phyloP scores from a whole-genome alignment of 2,329 filamentous ascomycete genomes.

The Alternaria gaisen region DNA sequence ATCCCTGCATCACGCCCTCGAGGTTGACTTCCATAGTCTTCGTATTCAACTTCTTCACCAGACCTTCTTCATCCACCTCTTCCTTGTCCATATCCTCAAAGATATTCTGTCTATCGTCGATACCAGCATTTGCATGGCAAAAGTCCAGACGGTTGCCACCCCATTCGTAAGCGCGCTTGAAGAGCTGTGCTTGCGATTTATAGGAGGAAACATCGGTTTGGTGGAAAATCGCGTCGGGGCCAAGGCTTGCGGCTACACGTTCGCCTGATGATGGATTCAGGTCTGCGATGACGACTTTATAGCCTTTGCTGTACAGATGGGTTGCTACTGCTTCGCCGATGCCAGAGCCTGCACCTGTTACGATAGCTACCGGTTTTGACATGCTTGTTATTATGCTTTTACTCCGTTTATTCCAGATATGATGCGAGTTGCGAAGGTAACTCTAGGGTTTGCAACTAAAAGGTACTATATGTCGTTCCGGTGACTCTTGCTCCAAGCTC shows the following conservation, averaged over 20 bases:
- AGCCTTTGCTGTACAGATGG: slow-evolving; percentile 52
- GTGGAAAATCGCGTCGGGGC: slow-evolving; percentile 47
- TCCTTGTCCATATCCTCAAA: slow-evolving; percentile 45
- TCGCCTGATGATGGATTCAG: slow-evolving; percentile 46
- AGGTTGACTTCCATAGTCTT: slow-evolving; percentile 54
- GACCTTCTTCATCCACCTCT: slow-evolving; percentile 45
- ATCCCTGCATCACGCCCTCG: slow-evolving; percentile 53
- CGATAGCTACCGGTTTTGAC: slow-evolving; percentile 54
- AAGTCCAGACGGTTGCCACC: slow-evolving; percentile 55
- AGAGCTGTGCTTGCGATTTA: slow-evolving; percentile 49
- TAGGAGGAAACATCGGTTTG: slow-evolving; percentile 54
- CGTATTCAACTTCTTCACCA: slow-evolving; percentile 51
- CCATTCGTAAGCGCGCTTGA: slow-evolving; percentile 54
- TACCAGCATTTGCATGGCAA: slow-evolving; percentile 56
- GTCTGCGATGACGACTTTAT: slow-evolving; percentile 57
- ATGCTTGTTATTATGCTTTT: slow-evolving; percentile 24
- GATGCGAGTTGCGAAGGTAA: neutral
- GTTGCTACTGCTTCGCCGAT: slow-evolving; percentile 56
- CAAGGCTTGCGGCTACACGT: slow-evolving; percentile 40
- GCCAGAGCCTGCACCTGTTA: slow-evolving; percentile 57
- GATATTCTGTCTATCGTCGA: slow-evolving; percentile 51
- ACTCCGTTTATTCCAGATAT: neutral
- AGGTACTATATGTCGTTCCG: neutral
- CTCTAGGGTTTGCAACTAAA: neutral
- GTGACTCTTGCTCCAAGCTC: neutral